Evolutionary conservation across 352 stramenopile genomes (phyloP).

Genomic region (Phytophthora pini): DNA sequence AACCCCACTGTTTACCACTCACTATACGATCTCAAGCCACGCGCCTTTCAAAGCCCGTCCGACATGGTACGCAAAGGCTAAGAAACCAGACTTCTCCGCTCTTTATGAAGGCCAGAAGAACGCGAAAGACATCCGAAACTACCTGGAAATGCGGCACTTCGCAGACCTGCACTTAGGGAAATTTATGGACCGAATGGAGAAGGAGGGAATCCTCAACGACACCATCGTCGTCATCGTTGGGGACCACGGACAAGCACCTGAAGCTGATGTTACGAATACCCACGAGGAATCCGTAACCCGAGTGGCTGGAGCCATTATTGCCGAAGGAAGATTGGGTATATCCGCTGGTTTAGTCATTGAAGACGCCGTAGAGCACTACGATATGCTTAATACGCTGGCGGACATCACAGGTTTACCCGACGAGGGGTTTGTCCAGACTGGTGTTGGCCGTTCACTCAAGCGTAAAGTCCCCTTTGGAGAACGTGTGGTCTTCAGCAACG

Average conservation of each 20-base stretch:
- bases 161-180: too few relatives aligned
- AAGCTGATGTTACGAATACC: conserved; percentile 48
- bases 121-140: too few relatives aligned
- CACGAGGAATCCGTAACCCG: conserved; percentile 50
- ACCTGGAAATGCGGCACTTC: too few relatives aligned
- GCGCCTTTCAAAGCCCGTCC: conserved; percentile 35
- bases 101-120: too few relatives aligned
- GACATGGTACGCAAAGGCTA: conserved; percentile 44
- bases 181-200: conserved; percentile 56
- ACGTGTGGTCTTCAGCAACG: conserved; percentile 56
- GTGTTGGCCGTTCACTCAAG: conserved; percentile 65
- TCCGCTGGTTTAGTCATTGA: conserved; percentile 45
- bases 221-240: conserved; percentile 63
- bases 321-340: conserved; percentile 49
- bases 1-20: conserved; percentile 52
- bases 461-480: conserved; percentile 27
- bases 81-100: conserved; percentile 53
- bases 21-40: conserved; percentile 72
- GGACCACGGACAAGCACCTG: conserved; percentile 60
- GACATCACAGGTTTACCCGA: conserved; percentile 61
- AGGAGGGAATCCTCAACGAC: conserved; percentile 54
- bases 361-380: conserved; percentile 52
- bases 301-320: conserved; percentile 50
- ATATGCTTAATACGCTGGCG: conserved; percentile 65
- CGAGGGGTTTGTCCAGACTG: conserved; percentile 54